phyloP scores from a whole-genome alignment of 306 rosid species.

The Vachellia pachyceras region DNA sequence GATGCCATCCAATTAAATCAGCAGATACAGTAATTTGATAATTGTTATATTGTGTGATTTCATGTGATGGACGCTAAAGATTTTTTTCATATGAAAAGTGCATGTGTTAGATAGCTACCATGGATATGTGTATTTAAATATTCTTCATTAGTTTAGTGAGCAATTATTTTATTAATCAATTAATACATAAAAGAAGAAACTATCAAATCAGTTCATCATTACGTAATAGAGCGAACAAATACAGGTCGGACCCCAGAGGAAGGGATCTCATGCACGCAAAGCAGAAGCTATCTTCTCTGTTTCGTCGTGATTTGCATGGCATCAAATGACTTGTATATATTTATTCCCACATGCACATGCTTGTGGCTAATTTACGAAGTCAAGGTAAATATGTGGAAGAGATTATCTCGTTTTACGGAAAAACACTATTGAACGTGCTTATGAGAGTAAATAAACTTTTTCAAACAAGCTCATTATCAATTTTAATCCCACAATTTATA shows the following conservation, averaged over 20 bases:
- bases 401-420: no score
- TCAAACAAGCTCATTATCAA: no score
- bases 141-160: neutral
- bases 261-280: slow-evolving; percentile 74
- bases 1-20: neutral
- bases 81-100: neutral
- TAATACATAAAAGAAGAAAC: slow-evolving; percentile 8
- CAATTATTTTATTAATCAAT: neutral
- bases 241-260: slow-evolving; percentile 32
- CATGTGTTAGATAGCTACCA: neutral
- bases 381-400: no score
- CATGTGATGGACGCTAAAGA: neutral
- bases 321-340: slow-evolving; percentile 6
- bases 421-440: no score
- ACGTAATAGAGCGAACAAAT: slow-evolving; percentile 49
- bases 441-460: no score
- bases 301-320: slow-evolving; percentile 76
- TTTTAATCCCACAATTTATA: neutral
- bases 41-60: neutral
- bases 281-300: slow-evolving; percentile 28
- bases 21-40: neutral
- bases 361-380: no score
- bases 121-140: neutral
- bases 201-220: slow-evolving; percentile 42
- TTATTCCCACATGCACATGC: no score